Evolutionary conservation across 2,329 filamentous ascomycete species (phyloP).

Genomic region (Aschersonia sp.): DNA sequence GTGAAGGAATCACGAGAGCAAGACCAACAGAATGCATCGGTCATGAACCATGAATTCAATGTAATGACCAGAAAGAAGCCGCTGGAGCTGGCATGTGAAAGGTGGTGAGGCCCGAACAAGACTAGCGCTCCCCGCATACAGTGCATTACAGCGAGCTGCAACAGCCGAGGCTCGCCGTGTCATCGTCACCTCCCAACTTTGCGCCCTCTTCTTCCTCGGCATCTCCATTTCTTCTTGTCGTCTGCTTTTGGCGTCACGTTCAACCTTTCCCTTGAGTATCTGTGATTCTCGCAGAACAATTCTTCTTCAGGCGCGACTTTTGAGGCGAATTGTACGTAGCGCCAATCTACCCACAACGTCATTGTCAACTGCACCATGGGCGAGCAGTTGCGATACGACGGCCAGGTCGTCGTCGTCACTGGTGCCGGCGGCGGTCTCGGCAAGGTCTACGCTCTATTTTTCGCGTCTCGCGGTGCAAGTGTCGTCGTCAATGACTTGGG

Average conservation of each 20-base stretch:
- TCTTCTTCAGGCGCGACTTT: too few species aligned
- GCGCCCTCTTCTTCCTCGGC: not conserved
- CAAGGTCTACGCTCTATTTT: conserved; percentile 78
- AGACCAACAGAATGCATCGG: too few species aligned
- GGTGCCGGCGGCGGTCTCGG: conserved; percentile 69
- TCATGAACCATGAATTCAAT: too few species aligned
- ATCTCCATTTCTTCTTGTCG: not conserved
- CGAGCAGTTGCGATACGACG: conserved; percentile 63
- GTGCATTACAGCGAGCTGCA: conserved; percentile 7
- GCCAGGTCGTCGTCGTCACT: conserved; percentile 72
- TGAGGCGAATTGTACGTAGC: too few species aligned
- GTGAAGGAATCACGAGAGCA: too few species aligned
- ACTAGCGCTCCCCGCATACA: conserved; percentile 11
- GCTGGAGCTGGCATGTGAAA: conserved; percentile 16
- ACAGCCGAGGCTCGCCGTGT: conserved; percentile 10
- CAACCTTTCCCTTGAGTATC: too few species aligned
- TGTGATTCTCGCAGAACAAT: too few species aligned
- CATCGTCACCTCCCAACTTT: not conserved
- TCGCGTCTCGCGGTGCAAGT: conserved; percentile 79
- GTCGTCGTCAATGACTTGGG: conserved; percentile 96
- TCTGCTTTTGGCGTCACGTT: not conserved
- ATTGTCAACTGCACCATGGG: conserved; percentile 31
- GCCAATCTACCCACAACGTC: too few species aligned
- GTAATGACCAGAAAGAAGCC: not conserved
- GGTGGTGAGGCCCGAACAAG: conserved; percentile 6